Conservation (phyloP, 179 eudicot genomes). For the Gypsophila paniculata region DNA sequence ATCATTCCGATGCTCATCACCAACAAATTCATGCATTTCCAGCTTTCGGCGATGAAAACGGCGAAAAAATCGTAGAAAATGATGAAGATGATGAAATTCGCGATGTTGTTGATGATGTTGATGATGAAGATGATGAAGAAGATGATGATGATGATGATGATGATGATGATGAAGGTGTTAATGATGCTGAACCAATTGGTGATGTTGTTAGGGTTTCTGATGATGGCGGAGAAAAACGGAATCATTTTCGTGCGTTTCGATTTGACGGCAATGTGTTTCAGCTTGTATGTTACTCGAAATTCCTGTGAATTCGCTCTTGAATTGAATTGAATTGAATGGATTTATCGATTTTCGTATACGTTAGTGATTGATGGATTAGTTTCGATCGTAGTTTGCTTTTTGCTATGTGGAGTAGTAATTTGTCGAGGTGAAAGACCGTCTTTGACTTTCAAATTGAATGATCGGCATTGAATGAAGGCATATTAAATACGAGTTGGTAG, state of each 20-base stretch:
- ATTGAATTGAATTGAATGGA: not conserved
- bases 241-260: conserved; percentile 25
- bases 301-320: not conserved
- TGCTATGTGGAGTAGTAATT: not conserved
- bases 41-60: not conserved
- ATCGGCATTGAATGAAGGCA: too few species aligned
- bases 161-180: conserved; percentile 28
- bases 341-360: not conserved
- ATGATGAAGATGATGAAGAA: conserved; percentile 18
- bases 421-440: not conserved
- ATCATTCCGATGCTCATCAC: not conserved
- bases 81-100: not conserved
- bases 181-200: conserved; percentile 32
- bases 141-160: conserved; percentile 13
- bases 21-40: not conserved
- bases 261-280: conserved; percentile 25
- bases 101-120: conserved; percentile 10
- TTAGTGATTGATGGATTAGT: not conserved
- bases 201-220: conserved; percentile 35
- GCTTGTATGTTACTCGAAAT: conserved; percentile 26
- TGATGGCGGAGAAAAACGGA: conserved; percentile 20
- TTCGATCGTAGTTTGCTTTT: not conserved
- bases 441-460: too few species aligned
- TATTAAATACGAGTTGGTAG: too few species aligned
- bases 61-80: not conserved